phyloP scores from a whole-genome alignment of 208 protist genomes.

The Vickermania ingenoplastis region DNA sequence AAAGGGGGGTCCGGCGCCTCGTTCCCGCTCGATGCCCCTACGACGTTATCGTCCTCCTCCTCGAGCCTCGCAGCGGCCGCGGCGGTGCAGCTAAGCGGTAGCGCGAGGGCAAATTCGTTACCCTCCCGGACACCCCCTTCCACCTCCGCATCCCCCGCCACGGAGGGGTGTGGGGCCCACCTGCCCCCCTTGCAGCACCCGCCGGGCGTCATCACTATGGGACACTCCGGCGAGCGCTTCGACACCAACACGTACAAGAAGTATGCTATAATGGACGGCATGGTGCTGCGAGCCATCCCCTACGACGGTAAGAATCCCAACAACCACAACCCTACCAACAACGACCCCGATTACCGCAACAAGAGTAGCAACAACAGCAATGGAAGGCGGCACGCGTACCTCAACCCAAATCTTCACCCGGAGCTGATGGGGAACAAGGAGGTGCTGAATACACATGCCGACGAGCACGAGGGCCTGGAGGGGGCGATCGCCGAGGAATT shows the following conservation, averaged over 20 bases:
- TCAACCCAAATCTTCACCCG: neutral
- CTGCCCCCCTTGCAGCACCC: too few species aligned
- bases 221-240: neutral
- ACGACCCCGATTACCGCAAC: neutral
- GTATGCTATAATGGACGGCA: neutral
- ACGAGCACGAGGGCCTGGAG: neutral
- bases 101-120: too few species aligned
- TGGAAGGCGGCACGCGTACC: neutral
- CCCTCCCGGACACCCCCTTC: too few species aligned
- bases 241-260: neutral
- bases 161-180: too few species aligned
- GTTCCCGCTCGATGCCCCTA: too few species aligned
- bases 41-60: too few species aligned
- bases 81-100: too few species aligned
- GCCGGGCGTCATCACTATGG: neutral
- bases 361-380: neutral
- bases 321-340: neutral
- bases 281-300: neutral
- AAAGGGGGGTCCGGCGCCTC: too few species aligned
- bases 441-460: neutral
- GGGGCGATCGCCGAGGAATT: neutral
- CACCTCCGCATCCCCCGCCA: too few species aligned
- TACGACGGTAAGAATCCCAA: neutral
- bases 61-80: too few species aligned
- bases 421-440: neutral